phyloP scores from a whole-genome alignment of 2,329 filamentous ascomycete species.

The Cordyceps cicadae region DNA sequence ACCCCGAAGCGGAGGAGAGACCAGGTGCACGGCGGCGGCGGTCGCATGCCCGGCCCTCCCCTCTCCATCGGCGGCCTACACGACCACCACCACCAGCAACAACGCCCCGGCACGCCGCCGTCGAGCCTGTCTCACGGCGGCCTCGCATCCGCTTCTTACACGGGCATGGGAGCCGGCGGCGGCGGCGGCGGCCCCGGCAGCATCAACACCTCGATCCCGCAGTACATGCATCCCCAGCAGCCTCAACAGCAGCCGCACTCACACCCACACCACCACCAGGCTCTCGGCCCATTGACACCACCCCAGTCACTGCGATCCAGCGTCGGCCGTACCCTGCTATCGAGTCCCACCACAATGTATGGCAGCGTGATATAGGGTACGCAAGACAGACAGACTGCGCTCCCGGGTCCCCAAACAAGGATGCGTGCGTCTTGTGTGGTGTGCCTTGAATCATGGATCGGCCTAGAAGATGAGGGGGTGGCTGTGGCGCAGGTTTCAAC shows the following conservation, averaged over 20 bases:
- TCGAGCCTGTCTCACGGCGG: constrained; percentile 14
- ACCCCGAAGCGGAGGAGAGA: constrained; percentile 60
- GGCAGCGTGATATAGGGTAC: constrained; percentile 8
- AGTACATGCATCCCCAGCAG: constrained; percentile 17
- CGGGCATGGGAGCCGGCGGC: constrained; percentile 14
- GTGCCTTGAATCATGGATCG: neutral
- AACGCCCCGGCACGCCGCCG: constrained; percentile 25
- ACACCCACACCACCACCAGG: constrained; percentile 21
- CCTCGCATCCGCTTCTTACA: constrained; percentile 23
- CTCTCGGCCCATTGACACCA: constrained; percentile 12
- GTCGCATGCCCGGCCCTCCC: constrained; percentile 22
- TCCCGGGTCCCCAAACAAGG: neutral
- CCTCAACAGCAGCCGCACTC: constrained; percentile 18
- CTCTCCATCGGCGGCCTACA: constrained; percentile 34
- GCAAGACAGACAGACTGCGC: neutral
- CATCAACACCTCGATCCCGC: constrained; percentile 21
- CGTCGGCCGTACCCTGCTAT: constrained; percentile 1
- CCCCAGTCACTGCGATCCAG: constrained; percentile 9
- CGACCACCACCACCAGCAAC: constrained; percentile 24
- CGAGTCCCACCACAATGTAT: constrained; percentile 9
- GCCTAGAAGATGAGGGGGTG: neutral
- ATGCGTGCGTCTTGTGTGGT: neutral
- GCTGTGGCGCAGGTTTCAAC: neutral
- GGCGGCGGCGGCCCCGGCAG: constrained; percentile 17
- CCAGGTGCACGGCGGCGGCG: constrained; percentile 39